A percentile compares a stretch with the other conserved stretches of the same genome.
Conservation (phyloP, 495 filamentous ascomycete genomes). For the Xylaria castorea region DNA sequence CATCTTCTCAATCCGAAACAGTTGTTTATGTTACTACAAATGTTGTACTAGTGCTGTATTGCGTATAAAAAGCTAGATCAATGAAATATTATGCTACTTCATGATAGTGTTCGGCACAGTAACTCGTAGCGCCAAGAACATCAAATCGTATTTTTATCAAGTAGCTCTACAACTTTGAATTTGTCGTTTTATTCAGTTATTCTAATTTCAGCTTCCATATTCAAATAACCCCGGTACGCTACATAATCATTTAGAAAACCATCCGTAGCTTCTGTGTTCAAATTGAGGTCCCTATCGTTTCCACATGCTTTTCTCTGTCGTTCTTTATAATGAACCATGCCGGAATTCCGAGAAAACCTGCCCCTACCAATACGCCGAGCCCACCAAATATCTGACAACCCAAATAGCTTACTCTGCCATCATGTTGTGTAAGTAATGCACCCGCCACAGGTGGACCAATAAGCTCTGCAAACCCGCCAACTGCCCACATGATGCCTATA, state of each 20-base stretch:
- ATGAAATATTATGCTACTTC: too few relatives aligned
- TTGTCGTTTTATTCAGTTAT: too few relatives aligned
- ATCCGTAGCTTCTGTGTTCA: not conserved
- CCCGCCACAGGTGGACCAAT: constrained; percentile 9
- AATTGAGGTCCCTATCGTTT: not conserved
- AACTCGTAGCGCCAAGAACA: too few relatives aligned
- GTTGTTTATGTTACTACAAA: too few relatives aligned
- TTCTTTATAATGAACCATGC: constrained; percentile 10
- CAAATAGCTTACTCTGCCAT: constrained; percentile 16
- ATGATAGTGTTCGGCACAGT: too few relatives aligned
- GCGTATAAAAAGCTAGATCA: too few relatives aligned
- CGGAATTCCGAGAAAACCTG: constrained; percentile 4
- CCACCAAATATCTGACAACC: constrained; percentile 21
- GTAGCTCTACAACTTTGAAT: too few relatives aligned
- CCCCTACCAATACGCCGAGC: constrained; percentile 5
- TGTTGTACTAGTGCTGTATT: too few relatives aligned
- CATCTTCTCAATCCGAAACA: not conserved
- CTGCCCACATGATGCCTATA: constrained; percentile 16
- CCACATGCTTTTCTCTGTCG: not conserved
- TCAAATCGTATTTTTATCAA: too few relatives aligned
- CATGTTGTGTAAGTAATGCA: not conserved
- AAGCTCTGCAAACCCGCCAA: constrained; percentile 7
- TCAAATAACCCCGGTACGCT: too few relatives aligned
- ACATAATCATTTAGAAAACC: not conserved
- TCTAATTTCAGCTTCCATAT: too few relatives aligned